Evolutionary conservation across 768 basidiomycete species (phyloP).

Genomic region (Lyophyllum atratum): DNA sequence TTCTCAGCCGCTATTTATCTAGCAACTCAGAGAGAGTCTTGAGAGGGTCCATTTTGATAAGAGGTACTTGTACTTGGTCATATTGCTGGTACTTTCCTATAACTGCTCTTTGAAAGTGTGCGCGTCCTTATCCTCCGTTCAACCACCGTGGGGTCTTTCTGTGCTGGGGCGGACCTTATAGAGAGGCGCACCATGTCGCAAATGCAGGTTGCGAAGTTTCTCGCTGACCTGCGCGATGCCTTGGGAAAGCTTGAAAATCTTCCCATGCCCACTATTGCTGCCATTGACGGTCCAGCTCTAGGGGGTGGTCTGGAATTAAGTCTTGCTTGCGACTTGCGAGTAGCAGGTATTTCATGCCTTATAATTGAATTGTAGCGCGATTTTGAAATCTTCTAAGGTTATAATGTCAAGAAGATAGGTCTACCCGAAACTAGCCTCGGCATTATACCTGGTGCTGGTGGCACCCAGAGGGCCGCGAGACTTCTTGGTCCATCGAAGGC

Average conservation of each 20-base stretch:
- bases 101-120: conserved; percentile 41
- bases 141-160: conserved; percentile 76
- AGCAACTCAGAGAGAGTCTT: conserved; percentile 76
- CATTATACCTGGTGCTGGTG: conserved; percentile 91
- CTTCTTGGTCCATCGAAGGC: conserved; percentile 78
- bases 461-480: conserved; percentile 81
- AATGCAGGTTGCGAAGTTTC: conserved; percentile 73
- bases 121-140: conserved; percentile 86
- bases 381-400: conserved; percentile 37
- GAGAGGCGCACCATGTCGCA: conserved; percentile 86
- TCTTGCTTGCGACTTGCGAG: conserved; percentile 87
- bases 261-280: conserved; percentile 88
- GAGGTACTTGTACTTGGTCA: conserved; percentile 38
- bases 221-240: conserved; percentile 70
- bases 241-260: conserved; percentile 77
- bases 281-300: conserved; percentile 90
- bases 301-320: conserved; percentile 92
- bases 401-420: conserved; percentile 80
- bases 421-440: conserved; percentile 78
- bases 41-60: conserved; percentile 68
- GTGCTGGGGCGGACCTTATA: conserved; percentile 87
- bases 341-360: conserved; percentile 65
- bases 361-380: not conserved
- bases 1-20: conserved; percentile 5
- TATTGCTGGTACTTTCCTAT: conserved; percentile 1